Conservation (phyloP, 2,329 filamentous ascomycete species). For the Epichloe festucae region DNA sequence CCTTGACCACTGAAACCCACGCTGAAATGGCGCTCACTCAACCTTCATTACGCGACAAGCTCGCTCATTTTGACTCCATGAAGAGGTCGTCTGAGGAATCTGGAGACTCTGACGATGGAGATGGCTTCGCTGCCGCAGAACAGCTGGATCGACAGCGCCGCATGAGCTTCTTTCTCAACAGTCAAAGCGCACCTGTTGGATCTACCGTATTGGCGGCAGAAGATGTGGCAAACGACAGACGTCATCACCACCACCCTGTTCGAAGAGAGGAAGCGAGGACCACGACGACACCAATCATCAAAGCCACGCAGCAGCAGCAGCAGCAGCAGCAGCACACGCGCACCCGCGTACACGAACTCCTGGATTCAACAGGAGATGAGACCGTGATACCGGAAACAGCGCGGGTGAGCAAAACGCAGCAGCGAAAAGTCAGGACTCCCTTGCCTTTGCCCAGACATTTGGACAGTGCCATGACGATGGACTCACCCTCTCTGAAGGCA, state of each 20-base stretch:
- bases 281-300: constrained; percentile 11
- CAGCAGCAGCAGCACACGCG: constrained; percentile 6
- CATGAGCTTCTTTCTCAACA: neutral
- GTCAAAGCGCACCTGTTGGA: neutral
- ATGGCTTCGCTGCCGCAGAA: neutral
- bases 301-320: constrained; percentile 15
- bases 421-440: constrained; percentile 10
- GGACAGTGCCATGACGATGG: neutral
- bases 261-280: neutral
- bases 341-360: neutral
- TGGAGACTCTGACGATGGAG: neutral
- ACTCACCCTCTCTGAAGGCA: constrained; percentile 14
- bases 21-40: neutral
- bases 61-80: constrained; percentile 32
- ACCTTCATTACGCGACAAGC: constrained; percentile 23
- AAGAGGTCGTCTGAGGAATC: constrained; percentile 12
- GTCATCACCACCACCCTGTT: neutral
- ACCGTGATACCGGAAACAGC: constrained; percentile 17
- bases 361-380: constrained; percentile 10
- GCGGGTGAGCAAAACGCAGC: constrained; percentile 19
- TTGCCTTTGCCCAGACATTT: neutral
- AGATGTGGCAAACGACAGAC: neutral
- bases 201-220: neutral
- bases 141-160: constrained; percentile 1
- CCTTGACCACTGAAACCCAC: neutral